Evolutionary conservation across 2,329 filamentous ascomycete genomes (phyloP), one percentile per base, ranked within the genome.

Genomic region (Daldinia sp.): DNA sequence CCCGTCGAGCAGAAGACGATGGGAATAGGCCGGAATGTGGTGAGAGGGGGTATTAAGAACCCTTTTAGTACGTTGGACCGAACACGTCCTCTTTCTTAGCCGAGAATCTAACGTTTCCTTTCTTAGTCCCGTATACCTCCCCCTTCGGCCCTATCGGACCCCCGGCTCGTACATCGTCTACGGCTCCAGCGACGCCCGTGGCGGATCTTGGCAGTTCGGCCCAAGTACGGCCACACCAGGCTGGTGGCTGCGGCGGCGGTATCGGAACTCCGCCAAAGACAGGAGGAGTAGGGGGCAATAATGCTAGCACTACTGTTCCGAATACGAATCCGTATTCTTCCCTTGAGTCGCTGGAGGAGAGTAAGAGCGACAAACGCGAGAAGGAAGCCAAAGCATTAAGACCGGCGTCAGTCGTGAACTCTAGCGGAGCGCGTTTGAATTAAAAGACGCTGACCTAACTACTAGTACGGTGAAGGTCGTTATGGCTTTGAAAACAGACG

Each of bases 71-170:
- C 2, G 70, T 71, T 23, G n/a, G 25, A 3, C 25, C 6, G 7
- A 13, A 15, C 37, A 11, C n/a, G n/a, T n/a, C n/a, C n/a, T n/a
- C n/a, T n/a, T n/a, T n/a, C n/a, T n/a, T n/a, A 43, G 21, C 37
- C 11, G 21, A 8, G 1, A 13, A 30, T 21, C 49, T 51, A 51
- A 51, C 21, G 37, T 37, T 2, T 15, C 5, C 60, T 34, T 11
- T 49, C 56, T 17, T 62, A 67, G 66, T 61, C 1, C 66, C 68
- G 9, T 71, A 72, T 61, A 67, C 69, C 9, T 74, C 73, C 3
- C 73, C 71, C 5, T 75, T 73, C 55, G 74, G 74, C 3, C 74
- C 74, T 54, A 75, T 75, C 37, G 74, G 68, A 2, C 74, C 73
- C 11, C 73, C 73, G 13, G 39, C 50, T 15, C 71, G 72, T 13